A percentile compares a stretch with the other conserved stretches of the same genome.
Evolutionary conservation across 176 grass and related monocot genomes (phyloP).

Genomic region (Saccharum officinarum): DNA sequence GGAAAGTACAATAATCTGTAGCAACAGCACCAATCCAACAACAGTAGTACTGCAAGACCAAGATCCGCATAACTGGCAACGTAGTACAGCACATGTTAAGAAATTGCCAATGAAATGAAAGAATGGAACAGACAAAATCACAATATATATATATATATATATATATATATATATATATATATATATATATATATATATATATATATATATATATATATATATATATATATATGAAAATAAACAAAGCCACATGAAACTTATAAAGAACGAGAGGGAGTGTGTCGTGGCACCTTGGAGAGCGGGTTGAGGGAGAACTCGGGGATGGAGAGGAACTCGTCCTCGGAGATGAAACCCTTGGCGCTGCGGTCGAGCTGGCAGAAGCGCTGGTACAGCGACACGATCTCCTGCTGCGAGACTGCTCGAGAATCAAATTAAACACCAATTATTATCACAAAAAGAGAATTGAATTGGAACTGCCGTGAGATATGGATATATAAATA

Average conservation of each 20-base stretch:
- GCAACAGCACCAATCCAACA: not conserved
- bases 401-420: constrained; percentile 77
- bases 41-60: not conserved
- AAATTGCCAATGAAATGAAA: not conserved
- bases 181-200: no score
- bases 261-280: not conserved
- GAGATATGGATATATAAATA: no score
- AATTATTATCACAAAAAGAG: not conserved
- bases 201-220: no score
- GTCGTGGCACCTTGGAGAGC: constrained; percentile 56
- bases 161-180: no score
- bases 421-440: not conserved
- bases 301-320: constrained; percentile 92
- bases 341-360: constrained; percentile 89
- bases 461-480: not conserved
- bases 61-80: not conserved
- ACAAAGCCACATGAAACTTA: not conserved
- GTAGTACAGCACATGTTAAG: not conserved
- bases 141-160: no score
- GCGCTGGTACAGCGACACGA: constrained; percentile 63
- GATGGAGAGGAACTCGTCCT: constrained; percentile 93
- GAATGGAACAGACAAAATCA: not conserved
- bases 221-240: no score
- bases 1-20: not conserved
- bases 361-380: constrained; percentile 94